Conservation (phyloP, 352 stramenopile species). For the Paralagenidium karlingii region DNA sequence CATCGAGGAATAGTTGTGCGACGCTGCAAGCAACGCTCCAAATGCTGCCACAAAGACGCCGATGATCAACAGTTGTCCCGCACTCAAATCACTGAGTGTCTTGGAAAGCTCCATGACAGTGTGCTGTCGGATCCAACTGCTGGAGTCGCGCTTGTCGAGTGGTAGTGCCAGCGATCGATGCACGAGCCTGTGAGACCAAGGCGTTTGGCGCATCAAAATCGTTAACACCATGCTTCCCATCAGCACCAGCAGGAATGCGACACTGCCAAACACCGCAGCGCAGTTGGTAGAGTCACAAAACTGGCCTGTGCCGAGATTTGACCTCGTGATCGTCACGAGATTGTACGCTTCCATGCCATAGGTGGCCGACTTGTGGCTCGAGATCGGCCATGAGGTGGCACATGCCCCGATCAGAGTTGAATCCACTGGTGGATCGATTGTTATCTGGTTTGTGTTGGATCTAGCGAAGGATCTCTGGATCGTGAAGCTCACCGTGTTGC, state of each 20-base stretch:
- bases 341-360: slow-evolving; percentile 38
- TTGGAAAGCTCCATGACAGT: too few species aligned
- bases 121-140: slow-evolving; percentile 33
- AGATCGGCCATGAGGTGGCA: slow-evolving; percentile 51
- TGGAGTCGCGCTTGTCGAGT: slow-evolving; percentile 21
- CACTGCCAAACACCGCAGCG: slow-evolving; percentile 35
- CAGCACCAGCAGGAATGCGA: slow-evolving; percentile 35
- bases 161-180: slow-evolving; percentile 6
- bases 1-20: slow-evolving; percentile 18
- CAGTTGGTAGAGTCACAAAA: slow-evolving; percentile 60
- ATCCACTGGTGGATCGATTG: too few species aligned
- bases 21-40: slow-evolving; percentile 16
- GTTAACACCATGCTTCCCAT: slow-evolving; percentile 31
- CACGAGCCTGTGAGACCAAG: slow-evolving; percentile 21
- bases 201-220: background rate
- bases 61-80: slow-evolving; percentile 52
- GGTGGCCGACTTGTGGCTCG: slow-evolving; percentile 24
- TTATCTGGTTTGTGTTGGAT: too few species aligned
- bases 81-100: slow-evolving; percentile 39
- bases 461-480: too few species aligned
- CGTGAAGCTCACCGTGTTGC: too few species aligned
- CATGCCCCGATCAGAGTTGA: slow-evolving; percentile 69
- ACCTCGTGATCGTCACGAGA: slow-evolving; percentile 14
- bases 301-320: slow-evolving; percentile 1
- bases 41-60: slow-evolving; percentile 42